phyloP scores from a whole-genome alignment of 75 land plant genomes.

The Picea glauca region DNA sequence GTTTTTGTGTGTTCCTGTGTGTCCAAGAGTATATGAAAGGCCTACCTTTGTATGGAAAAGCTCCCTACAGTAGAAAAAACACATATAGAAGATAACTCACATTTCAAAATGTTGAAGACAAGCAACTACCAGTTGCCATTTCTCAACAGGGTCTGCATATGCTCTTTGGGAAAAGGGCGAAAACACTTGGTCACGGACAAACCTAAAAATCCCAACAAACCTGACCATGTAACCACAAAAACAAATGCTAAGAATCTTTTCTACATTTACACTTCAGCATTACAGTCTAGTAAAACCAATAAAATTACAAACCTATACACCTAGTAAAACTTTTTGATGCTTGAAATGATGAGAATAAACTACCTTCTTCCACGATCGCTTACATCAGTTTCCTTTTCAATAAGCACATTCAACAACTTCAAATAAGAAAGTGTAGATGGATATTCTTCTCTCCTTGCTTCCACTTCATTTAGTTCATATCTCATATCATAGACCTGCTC shows the following conservation, averaged over 20 bases:
- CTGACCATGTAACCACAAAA: slow-evolving; percentile 23
- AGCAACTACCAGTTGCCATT: slow-evolving; percentile 91
- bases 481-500: slow-evolving; percentile 95
- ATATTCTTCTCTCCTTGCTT: slow-evolving; percentile 89
- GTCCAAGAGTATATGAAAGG: not conserved
- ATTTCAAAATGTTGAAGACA: slow-evolving; percentile 86
- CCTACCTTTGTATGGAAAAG: not conserved
- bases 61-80: not conserved
- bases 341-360: slow-evolving; percentile 3
- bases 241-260: not conserved
- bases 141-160: slow-evolving; percentile 83
- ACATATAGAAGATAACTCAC: slow-evolving; percentile 39
- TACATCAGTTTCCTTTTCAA: slow-evolving; percentile 68
- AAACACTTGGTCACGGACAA: slow-evolving; percentile 94
- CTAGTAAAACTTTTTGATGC: not conserved
- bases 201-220: slow-evolving; percentile 82
- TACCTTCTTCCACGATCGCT: slow-evolving; percentile 89
- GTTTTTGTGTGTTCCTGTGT: not conserved
- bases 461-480: slow-evolving; percentile 94
- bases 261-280: not conserved
- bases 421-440: slow-evolving; percentile 98
- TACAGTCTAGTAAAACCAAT: not conserved
- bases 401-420: slow-evolving; percentile 81
- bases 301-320: not conserved
- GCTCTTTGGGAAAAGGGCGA: slow-evolving; percentile 92